Percentiles rank a stretch among this genome's conserved stretches.
These are phyloP conservation scores for Pleurotus cornucopiae DNA, from an alignment of 768 basidiomycete genomes.

Conservation along the genomic window DNA sequence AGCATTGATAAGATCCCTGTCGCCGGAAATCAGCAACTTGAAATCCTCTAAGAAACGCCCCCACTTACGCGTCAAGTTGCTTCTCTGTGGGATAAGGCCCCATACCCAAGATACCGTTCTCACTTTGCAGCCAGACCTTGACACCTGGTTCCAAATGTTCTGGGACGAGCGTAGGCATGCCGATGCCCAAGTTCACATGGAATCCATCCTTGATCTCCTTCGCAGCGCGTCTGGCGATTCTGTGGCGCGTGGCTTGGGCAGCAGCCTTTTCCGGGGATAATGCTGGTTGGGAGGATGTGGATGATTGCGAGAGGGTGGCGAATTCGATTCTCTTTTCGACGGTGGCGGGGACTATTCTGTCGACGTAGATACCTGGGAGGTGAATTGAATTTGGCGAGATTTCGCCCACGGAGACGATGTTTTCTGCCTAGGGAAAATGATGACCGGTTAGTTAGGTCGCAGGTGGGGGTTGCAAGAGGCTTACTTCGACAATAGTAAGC, in stretches of 20 bases:
- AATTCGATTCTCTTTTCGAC: conserved; percentile 77
- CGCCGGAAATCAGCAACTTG: background rate
- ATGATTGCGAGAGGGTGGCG: conserved; percentile 55
- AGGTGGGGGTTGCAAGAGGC: background rate
- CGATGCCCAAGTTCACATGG: conserved; percentile 87
- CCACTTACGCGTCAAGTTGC: conserved; percentile 72
- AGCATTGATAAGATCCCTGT: conserved; percentile 87
- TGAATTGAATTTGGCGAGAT: conserved; percentile 82
- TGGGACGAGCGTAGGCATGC: conserved; percentile 87
- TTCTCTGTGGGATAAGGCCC: conserved; percentile 84
- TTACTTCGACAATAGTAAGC: conserved; percentile 86
- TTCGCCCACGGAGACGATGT: conserved; percentile 81
- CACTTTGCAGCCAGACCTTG: conserved; percentile 86
- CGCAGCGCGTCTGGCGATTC: conserved; percentile 83
- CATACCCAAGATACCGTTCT: conserved; percentile 88
- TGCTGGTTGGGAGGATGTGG: conserved; percentile 41
- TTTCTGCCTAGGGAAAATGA: conserved; percentile 57
- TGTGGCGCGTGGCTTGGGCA: conserved; percentile 54
- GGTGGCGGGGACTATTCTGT: conserved; percentile 81
- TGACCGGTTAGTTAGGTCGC: no score
- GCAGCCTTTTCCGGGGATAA: conserved; percentile 47
- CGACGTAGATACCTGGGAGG: conserved; percentile 81
- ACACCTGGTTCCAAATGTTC: conserved; percentile 71
- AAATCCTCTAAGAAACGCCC: background rate
- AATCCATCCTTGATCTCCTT: conserved; percentile 86